Base-by-base conservation (phyloP, 768 basidiomycete genomes). In the Hydnomerulius pinastri region DNA sequence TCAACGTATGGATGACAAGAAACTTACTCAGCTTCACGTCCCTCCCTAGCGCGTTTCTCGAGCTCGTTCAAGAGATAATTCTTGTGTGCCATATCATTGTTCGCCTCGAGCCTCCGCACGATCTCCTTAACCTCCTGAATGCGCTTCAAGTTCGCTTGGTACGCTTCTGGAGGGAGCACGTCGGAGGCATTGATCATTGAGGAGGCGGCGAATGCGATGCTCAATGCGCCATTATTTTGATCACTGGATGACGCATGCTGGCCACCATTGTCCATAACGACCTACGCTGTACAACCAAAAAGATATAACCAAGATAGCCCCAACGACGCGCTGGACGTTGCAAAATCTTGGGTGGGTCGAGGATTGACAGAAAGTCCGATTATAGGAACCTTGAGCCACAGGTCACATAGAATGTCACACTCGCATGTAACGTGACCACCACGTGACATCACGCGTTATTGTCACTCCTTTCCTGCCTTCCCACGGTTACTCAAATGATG, bases 11-110 rank as follows among this genome's bases (percentile, higher is more conserved):
- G 23, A 9, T 21, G 21, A 25, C 6, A 9, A n/a, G 46, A 4
- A 17, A 63, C 73, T 53, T 49, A 74, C 80, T 72, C 68, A 32
- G 80, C 81, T 46, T 74, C 64, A 17, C 73, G 68, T 2, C 80
- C 82, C 17, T 74, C 74, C 32, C 67, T 62, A 6, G 76, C 63
- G 56, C 67, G 67, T 53, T 62, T 58, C 52, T 68, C 48, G 21
- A 77, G 60, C 41, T 77, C 66, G 46, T 61, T 57, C 42, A 68
- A 48, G 28, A 67, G 48, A 51, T 59, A 73, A 20, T 71, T 69
- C 46, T 65, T 59, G 45, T 71, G 67, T 3, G 73, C 79, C 1
- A 61, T 56, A 37, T 78, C 75, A 46, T 80, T 79, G 53, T 71
- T 63, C 25, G 51, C 50, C 58, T 76, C 73, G 30, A 70, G 66